These are phyloP conservation scores for Alnus glutinosa DNA, from an alignment of 306 rosid species.

Conservation along the genomic window DNA sequence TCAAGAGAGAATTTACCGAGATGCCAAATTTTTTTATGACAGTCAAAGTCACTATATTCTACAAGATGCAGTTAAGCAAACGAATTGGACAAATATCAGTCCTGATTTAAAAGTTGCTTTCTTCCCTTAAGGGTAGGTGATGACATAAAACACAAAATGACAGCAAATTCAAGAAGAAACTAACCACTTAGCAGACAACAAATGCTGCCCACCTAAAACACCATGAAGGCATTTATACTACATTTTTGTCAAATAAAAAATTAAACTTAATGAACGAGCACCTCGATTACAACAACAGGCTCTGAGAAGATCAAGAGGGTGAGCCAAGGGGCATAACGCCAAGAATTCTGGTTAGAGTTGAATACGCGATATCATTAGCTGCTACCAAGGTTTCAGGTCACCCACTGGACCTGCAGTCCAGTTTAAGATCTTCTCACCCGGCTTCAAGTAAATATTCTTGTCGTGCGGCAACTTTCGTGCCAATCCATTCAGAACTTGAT, in stretches of 20 bases:
- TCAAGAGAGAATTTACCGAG: slow-evolving; percentile 12
- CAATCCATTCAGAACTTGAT: slow-evolving; percentile 93
- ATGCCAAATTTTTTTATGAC: background rate
- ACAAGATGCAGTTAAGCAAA: background rate
- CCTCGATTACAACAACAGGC: slow-evolving; percentile 35
- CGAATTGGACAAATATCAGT: background rate
- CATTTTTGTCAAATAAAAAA: background rate
- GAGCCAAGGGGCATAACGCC: slow-evolving; percentile 15
- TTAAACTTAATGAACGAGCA: slow-evolving; percentile 7
- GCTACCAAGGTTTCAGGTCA: slow-evolving; percentile 86
- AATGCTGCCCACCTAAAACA: background rate
- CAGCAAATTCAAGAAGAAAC: background rate
- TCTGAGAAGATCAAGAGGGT: slow-evolving; percentile 33
- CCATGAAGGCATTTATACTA: background rate
- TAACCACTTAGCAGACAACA: background rate
- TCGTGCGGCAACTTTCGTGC: slow-evolving; percentile 87
- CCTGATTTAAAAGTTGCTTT: background rate
- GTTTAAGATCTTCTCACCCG: slow-evolving; percentile 70
- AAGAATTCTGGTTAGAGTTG: slow-evolving; percentile 28
- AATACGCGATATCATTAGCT: slow-evolving; percentile 15
- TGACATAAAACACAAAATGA: background rate
- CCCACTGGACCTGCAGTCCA: slow-evolving; percentile 97
- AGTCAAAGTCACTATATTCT: background rate
- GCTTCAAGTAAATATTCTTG: slow-evolving; percentile 56
- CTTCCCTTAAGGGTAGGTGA: background rate